phyloP scores from a whole-genome alignment of 2,329 filamentous ascomycete species.

The Penicillium psychrosexuale region DNA sequence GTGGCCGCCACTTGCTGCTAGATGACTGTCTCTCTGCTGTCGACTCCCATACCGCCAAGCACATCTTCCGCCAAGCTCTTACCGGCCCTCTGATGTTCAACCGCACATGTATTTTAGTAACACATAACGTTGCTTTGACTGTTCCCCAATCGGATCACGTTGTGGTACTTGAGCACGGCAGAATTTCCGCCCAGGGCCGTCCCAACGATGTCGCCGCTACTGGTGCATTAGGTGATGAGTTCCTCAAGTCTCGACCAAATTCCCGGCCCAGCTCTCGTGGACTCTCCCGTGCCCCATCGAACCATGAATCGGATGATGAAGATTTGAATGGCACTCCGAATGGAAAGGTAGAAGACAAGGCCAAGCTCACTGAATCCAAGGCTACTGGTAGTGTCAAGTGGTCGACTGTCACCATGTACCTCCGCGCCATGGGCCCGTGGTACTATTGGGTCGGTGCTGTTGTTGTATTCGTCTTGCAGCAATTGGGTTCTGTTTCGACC shows the following conservation, averaged over 20 bases:
- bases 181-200: slow-evolving; percentile 71
- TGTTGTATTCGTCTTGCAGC: slow-evolving; percentile 74
- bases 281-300: slow-evolving; percentile 75
- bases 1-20: slow-evolving; percentile 82
- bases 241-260: slow-evolving; percentile 68
- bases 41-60: slow-evolving; percentile 94
- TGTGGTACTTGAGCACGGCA: slow-evolving; percentile 83
- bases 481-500: slow-evolving; percentile 79
- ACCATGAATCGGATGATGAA: slow-evolving; percentile 56
- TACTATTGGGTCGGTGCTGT: slow-evolving; percentile 85
- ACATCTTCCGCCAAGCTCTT: slow-evolving; percentile 94
- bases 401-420: slow-evolving; percentile 79
- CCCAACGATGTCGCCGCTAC: slow-evolving; percentile 75
- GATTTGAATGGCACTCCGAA: slow-evolving; percentile 47
- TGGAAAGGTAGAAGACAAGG: slow-evolving; percentile 47
- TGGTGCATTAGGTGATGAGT: slow-evolving; percentile 84
- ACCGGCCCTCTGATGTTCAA: slow-evolving; percentile 82
- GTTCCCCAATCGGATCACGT: slow-evolving; percentile 76
- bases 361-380: slow-evolving; percentile 67
- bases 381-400: slow-evolving; percentile 84
- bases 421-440: slow-evolving; percentile 90
- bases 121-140: slow-evolving; percentile 89
- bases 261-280: slow-evolving; percentile 70
- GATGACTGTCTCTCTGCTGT: slow-evolving; percentile 96
- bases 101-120: slow-evolving; percentile 91